phyloP scores from a whole-genome alignment of 1,139 yeast species.

The Yamadazyma atlantica region DNA sequence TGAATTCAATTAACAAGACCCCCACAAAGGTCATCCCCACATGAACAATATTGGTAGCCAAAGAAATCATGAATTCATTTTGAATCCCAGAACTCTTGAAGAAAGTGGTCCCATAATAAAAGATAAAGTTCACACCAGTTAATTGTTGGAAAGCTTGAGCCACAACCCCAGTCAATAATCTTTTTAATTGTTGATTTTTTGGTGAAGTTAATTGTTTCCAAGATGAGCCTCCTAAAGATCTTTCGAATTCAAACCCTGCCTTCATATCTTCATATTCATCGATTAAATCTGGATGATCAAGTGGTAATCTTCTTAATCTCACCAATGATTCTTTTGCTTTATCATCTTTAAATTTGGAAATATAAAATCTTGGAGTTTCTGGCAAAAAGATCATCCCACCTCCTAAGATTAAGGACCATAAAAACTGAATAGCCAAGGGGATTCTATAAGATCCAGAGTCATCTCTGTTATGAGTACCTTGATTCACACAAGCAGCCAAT shows the following conservation, averaged over 20 bases:
- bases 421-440: slow-evolving; percentile 53
- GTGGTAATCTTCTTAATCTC: slow-evolving; percentile 32
- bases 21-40: slow-evolving; percentile 37
- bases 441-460: slow-evolving; percentile 63
- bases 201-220: slow-evolving; percentile 33
- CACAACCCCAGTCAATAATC: slow-evolving; percentile 32
- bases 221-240: slow-evolving; percentile 25
- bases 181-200: slow-evolving; percentile 32
- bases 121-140: slow-evolving; percentile 71
- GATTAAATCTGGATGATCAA: slow-evolving; percentile 37
- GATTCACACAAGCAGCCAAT: slow-evolving; percentile 62
- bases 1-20: slow-evolving; percentile 30
- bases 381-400: slow-evolving; percentile 65
- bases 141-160: slow-evolving; percentile 59
- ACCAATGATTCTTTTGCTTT: slow-evolving; percentile 49
- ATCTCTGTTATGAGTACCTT: slow-evolving; percentile 50
- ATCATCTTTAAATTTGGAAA: slow-evolving; percentile 51
- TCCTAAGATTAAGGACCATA: slow-evolving; percentile 37
- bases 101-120: slow-evolving; percentile 66
- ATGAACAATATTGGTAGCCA: slow-evolving; percentile 37
- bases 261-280: slow-evolving; percentile 37
- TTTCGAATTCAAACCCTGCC: slow-evolving; percentile 36
- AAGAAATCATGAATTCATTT: slow-evolving; percentile 28
- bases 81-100: slow-evolving; percentile 55
- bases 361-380: slow-evolving; percentile 74